Conservation (phyloP, 176 grass and related monocot genomes). For the Alopecurus myosuroides region DNA sequence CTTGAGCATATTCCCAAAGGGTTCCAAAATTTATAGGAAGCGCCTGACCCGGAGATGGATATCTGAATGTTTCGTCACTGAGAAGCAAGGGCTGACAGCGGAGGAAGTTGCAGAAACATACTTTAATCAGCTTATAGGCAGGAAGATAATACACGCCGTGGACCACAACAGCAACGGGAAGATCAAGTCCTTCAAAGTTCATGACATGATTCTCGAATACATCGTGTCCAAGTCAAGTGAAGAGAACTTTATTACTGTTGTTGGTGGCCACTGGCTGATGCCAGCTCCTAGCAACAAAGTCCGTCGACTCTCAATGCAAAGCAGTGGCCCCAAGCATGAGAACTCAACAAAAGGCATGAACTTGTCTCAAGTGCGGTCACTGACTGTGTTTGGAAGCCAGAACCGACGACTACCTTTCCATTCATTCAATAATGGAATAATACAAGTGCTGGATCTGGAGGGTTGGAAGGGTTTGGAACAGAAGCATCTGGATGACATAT, state of each 20-base stretch:
- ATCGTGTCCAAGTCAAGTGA: conserved; percentile 11
- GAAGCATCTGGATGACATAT: background rate
- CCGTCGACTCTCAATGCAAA: background rate
- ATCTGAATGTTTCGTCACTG: background rate
- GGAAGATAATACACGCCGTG: background rate
- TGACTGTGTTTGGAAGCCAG: background rate
- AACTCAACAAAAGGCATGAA: background rate
- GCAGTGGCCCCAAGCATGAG: background rate
- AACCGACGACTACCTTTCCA: background rate
- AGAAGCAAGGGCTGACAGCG: background rate
- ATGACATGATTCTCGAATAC: conserved; percentile 3
- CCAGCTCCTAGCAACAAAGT: background rate
- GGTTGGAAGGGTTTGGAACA: conserved; percentile 1
- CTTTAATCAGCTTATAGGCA: background rate
- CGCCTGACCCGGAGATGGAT: background rate
- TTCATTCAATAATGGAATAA: background rate
- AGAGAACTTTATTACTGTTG: conserved; percentile 29
- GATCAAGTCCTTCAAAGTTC: conserved; percentile 7
- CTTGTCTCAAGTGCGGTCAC: background rate
- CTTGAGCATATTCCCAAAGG: background rate
- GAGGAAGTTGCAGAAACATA: conserved; percentile 8
- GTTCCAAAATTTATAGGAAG: background rate
- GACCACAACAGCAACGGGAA: background rate
- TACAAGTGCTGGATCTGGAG: background rate
- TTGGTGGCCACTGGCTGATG: conserved; percentile 11